A percentile compares a stretch with the other conserved stretches of the same genome.
Evolutionary conservation across 129 eudicot species (phyloP).

Genomic region (Mikania micrantha): DNA sequence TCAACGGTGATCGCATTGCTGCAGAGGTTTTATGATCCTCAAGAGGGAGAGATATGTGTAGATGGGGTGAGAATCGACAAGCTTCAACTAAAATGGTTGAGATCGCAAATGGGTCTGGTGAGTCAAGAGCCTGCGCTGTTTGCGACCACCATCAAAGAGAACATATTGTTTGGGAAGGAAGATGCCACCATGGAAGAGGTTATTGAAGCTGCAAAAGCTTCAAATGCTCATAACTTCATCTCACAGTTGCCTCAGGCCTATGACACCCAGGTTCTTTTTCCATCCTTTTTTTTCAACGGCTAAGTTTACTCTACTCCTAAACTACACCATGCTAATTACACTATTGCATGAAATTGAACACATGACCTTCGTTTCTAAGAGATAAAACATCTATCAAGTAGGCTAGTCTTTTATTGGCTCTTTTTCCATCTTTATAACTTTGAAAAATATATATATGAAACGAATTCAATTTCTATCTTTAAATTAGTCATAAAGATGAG

Average conservation of each 20-base stretch:
- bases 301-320: too few relatives aligned
- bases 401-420: too few relatives aligned
- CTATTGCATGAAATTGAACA: too few relatives aligned
- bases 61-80: constrained; percentile 69
- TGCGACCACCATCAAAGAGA: constrained; percentile 83
- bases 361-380: too few relatives aligned
- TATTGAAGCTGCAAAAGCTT: constrained; percentile 80
- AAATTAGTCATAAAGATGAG: neutral
- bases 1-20: constrained; percentile 70
- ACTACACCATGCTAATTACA: too few relatives aligned
- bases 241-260: constrained; percentile 75
- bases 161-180: constrained; percentile 93
- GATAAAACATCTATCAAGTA: too few relatives aligned
- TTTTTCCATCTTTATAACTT: too few relatives aligned
- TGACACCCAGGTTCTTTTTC: constrained; percentile 73
- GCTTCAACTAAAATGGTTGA: constrained; percentile 80
- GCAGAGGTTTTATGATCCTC: constrained; percentile 80
- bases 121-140: constrained; percentile 97
- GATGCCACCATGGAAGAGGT: constrained; percentile 80
- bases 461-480: neutral
- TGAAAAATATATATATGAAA: too few relatives aligned
- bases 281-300: neutral
- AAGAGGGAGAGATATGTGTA: constrained; percentile 58
- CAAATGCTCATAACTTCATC: constrained; percentile 91
- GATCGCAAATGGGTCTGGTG: constrained; percentile 94